phyloP scores from a whole-genome alignment of 2,329 filamentous ascomycete genomes.

The Colletotrichum acutatum region DNA sequence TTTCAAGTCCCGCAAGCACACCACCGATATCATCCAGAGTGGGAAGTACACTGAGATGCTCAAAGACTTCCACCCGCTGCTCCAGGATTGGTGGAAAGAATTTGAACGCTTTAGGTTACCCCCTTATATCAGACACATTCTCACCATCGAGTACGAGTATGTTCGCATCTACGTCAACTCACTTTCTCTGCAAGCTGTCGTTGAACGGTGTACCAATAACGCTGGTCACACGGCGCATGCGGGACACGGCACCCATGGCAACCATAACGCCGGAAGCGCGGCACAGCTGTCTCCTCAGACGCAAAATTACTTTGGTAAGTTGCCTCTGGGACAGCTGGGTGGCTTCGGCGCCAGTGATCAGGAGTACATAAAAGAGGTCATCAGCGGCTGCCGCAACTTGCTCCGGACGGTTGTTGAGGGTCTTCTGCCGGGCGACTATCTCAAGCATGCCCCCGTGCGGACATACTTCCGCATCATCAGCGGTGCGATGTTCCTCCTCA shows the following conservation, averaged over 20 bases:
- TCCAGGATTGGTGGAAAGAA: slow-evolving; percentile 82
- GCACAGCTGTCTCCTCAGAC: slow-evolving; percentile 70
- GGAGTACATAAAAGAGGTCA: slow-evolving; percentile 80
- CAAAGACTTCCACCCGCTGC: slow-evolving; percentile 81
- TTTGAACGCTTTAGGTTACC: slow-evolving; percentile 82
- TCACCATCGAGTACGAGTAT: slow-evolving; percentile 96
- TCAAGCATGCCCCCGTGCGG: slow-evolving; percentile 84
- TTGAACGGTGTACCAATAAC: slow-evolving; percentile 89
- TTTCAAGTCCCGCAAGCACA: slow-evolving; percentile 88
- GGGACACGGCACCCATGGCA: slow-evolving; percentile 42
- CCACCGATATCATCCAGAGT: slow-evolving; percentile 87
- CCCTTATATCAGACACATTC: slow-evolving; percentile 76
- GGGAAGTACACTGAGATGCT: slow-evolving; percentile 86
- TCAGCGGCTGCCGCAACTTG: slow-evolving; percentile 81
- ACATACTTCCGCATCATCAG: slow-evolving; percentile 90
- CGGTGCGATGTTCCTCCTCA: slow-evolving; percentile 85
- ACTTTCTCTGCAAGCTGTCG: slow-evolving; percentile 91
- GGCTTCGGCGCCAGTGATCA: slow-evolving; percentile 75
- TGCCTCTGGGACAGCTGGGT: slow-evolving; percentile 72
- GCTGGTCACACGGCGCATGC: slow-evolving; percentile 58
- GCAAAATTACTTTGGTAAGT: slow-evolving; percentile 72
- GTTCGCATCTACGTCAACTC: slow-evolving; percentile 96
- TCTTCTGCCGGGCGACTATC: slow-evolving; percentile 77
- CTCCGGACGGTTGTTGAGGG: slow-evolving; percentile 81
- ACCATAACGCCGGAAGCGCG: slow-evolving; percentile 49